Conservation (phyloP, 2,329 filamentous ascomycete species). For the Immersiporthe knoxdaviesiana region DNA sequence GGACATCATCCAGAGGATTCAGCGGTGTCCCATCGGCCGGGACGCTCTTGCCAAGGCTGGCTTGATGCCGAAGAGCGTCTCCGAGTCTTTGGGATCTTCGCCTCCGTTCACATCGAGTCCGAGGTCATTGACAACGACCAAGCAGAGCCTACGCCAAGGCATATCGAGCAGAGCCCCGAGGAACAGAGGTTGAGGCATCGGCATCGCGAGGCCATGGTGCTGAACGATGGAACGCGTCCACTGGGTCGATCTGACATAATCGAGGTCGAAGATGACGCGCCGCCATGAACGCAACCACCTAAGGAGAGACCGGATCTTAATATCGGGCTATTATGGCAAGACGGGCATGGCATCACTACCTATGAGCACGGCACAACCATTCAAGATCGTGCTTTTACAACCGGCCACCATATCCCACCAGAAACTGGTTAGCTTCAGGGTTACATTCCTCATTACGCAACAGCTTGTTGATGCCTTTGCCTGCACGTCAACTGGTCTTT, state of each 20-base stretch:
- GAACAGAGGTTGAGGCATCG: conserved; percentile 76
- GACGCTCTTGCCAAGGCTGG: conserved; percentile 55
- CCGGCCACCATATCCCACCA: neutral
- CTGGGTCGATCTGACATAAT: conserved; percentile 79
- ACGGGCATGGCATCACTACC: neutral
- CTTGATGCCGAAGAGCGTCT: conserved; percentile 44
- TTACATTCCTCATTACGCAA: neutral
- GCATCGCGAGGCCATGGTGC: conserved; percentile 85
- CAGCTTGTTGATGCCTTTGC: neutral
- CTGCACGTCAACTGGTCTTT: neutral
- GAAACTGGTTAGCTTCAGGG: neutral
- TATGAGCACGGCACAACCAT: neutral
- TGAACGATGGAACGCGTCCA: conserved; percentile 82
- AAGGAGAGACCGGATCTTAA: neutral
- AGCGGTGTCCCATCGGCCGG: conserved; percentile 53
- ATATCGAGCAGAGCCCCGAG: conserved; percentile 59
- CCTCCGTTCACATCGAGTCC: conserved; percentile 28
- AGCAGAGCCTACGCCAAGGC: conserved; percentile 41
- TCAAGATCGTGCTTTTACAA: neutral
- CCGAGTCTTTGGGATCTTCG: conserved; percentile 31
- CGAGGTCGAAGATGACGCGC: conserved; percentile 59
- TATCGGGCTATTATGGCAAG: neutral
- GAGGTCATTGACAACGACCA: conserved; percentile 30
- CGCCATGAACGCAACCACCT: conserved; percentile 29
- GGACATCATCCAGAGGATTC: conserved; percentile 55